phyloP scores from a whole-genome alignment of 2,329 filamentous ascomycete genomes.

The Ascocoryne sarcoides region DNA sequence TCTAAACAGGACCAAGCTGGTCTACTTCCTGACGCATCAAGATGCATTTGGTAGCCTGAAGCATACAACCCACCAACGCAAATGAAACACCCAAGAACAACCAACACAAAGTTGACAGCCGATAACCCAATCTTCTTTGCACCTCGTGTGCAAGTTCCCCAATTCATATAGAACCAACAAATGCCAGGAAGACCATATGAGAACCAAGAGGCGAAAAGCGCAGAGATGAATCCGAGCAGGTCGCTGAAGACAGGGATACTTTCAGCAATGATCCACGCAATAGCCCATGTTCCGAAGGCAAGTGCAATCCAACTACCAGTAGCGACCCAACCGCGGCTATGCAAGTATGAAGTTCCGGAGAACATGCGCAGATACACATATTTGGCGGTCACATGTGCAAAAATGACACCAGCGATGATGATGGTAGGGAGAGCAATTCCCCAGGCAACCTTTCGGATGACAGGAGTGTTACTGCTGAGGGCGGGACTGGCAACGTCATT shows the following conservation, averaged over 20 bases:
- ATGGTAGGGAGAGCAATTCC: constrained; percentile 54
- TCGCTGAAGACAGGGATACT: constrained; percentile 62
- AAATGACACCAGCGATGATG: constrained; percentile 52
- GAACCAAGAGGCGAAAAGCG: constrained; percentile 24
- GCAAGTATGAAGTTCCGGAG: constrained; percentile 17
- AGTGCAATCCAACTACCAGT: constrained; percentile 46
- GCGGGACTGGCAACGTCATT: constrained; percentile 47
- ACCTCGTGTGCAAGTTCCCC: constrained; percentile 1
- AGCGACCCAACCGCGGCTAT: constrained; percentile 20
- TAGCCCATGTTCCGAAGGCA: constrained; percentile 44
- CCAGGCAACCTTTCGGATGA: constrained; percentile 48
- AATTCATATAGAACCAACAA: constrained; percentile 19
- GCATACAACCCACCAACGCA: constrained; percentile 1
- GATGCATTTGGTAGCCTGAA: background rate
- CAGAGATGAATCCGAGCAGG: constrained; percentile 49
- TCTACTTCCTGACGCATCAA: background rate
- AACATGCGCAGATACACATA: constrained; percentile 24
- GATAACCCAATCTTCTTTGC: constrained; percentile 1
- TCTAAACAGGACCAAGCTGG: background rate
- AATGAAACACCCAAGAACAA: constrained; percentile 1
- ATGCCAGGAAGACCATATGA: constrained; percentile 24
- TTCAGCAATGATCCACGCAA: constrained; percentile 60
- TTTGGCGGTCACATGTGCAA: constrained; percentile 41
- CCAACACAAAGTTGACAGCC: background rate
- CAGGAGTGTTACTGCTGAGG: constrained; percentile 42